These are phyloP conservation scores for Phytopythium aichiense DNA, from an alignment of 352 stramenopile genomes.

Conservation along the genomic window DNA sequence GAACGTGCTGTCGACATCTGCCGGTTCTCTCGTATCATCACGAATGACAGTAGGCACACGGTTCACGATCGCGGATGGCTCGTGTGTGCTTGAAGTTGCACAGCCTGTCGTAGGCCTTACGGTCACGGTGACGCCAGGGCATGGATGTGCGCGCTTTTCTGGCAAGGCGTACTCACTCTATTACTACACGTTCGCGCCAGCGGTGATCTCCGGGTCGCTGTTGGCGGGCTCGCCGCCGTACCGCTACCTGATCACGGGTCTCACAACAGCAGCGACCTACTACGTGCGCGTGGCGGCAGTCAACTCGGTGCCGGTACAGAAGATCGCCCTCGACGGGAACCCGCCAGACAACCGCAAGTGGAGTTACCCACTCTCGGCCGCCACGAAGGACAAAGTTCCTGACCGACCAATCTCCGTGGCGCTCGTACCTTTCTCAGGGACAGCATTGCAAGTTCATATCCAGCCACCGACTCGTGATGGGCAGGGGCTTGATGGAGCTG, in stretches of 20 bases:
- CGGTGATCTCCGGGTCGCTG: conserved; percentile 40
- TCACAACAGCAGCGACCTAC: conserved; percentile 74
- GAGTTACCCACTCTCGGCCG: conserved; percentile 70
- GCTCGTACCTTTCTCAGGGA: conserved; percentile 52
- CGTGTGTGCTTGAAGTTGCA: conserved; percentile 42
- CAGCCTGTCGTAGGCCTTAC: neutral
- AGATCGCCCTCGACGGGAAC: conserved; percentile 71
- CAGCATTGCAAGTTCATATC: conserved; percentile 72
- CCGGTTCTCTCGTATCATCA: conserved; percentile 19
- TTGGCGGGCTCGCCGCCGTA: conserved; percentile 83
- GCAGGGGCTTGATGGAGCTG: conserved; percentile 31
- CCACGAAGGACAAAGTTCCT: conserved; percentile 81
- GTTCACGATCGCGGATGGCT: conserved; percentile 50
- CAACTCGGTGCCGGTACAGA: conserved; percentile 88
- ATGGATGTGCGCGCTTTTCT: conserved; percentile 46
- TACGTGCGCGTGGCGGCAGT: conserved; percentile 90
- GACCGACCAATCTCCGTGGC: conserved; percentile 57
- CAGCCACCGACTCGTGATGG: conserved; percentile 65
- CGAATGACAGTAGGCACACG: conserved; percentile 22
- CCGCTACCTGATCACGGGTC: conserved; percentile 64
- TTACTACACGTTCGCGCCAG: conserved; percentile 55
- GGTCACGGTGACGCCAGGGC: conserved; percentile 11
- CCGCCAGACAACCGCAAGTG: conserved; percentile 91
- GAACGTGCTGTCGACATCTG: conserved; percentile 8
- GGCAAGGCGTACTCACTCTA: conserved; percentile 40